phyloP scores from a whole-genome alignment of 139 green algal species.

The Tetraselmis chui region DNA sequence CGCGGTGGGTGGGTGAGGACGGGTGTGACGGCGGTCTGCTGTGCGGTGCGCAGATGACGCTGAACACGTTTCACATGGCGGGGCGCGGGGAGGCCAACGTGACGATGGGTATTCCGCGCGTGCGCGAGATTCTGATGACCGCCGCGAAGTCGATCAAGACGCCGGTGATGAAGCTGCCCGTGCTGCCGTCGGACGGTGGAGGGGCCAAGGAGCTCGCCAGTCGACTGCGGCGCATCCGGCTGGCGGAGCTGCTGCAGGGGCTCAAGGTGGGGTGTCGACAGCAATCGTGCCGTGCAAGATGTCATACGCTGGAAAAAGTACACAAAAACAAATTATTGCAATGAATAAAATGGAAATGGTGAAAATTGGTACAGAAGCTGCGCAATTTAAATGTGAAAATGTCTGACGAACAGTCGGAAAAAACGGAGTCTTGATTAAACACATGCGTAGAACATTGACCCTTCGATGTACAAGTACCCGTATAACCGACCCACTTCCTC shows the following conservation, averaged over 20 bases:
- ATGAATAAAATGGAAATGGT: too few relatives aligned
- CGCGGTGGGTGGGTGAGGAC: too few relatives aligned
- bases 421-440: too few relatives aligned
- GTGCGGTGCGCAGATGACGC: slow-evolving; percentile 15
- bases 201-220: slow-evolving; percentile 53
- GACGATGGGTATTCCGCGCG: slow-evolving; percentile 91
- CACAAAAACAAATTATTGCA: too few relatives aligned
- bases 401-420: too few relatives aligned
- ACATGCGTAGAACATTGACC: too few relatives aligned
- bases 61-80: slow-evolving; percentile 29
- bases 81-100: slow-evolving; percentile 94
- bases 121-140: slow-evolving; percentile 97
- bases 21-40: too few relatives aligned
- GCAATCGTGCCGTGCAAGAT: background rate
- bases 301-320: too few relatives aligned
- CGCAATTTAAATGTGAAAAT: too few relatives aligned
- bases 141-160: slow-evolving; percentile 77
- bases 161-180: slow-evolving; percentile 87
- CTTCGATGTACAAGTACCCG: too few relatives aligned
- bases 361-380: too few relatives aligned
- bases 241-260: slow-evolving; percentile 65
- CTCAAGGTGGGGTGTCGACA: slow-evolving; percentile 63
- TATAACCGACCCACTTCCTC: too few relatives aligned
- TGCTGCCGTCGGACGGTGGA: slow-evolving; percentile 28
- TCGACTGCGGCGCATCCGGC: slow-evolving; percentile 66